Conservation (phyloP, 2,329 filamentous ascomycete genomes). For the Neonectria hederae region DNA sequence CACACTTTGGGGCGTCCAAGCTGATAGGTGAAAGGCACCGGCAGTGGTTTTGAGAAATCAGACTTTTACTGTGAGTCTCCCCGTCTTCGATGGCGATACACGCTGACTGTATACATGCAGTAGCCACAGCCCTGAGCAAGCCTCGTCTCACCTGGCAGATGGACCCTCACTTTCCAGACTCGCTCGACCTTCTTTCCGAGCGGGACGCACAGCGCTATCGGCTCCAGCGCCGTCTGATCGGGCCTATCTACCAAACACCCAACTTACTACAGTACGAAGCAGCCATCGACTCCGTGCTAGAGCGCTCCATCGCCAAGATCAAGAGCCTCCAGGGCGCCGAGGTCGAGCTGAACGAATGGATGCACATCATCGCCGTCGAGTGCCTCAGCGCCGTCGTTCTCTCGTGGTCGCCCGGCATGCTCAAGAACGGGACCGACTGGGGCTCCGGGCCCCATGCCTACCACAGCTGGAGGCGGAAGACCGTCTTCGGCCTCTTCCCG, state of each 20-base stretch:
- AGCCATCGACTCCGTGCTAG: conserved; percentile 54
- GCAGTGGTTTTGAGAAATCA: conserved; percentile 60
- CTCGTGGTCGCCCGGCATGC: conserved; percentile 61
- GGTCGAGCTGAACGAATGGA: conserved; percentile 63
- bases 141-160: conserved; percentile 54
- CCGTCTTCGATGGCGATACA: too few relatives aligned
- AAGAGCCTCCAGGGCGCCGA: conserved; percentile 48
- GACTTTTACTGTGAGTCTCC: conserved; percentile 59
- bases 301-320: conserved; percentile 48
- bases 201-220: conserved; percentile 57
- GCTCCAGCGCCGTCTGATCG: conserved; percentile 59
- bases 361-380: conserved; percentile 65
- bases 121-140: conserved; percentile 56
- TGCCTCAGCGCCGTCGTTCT: conserved; percentile 60
- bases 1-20: not conserved
- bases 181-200: conserved; percentile 62
- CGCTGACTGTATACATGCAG: conserved; percentile 38
- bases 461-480: conserved; percentile 61
- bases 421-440: conserved; percentile 55
- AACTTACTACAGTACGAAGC: conserved; percentile 54
- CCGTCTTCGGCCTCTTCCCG: conserved; percentile 62
- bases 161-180: conserved; percentile 51
- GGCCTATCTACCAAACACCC: conserved; percentile 56
- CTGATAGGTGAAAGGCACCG: conserved; percentile 48
- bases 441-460: conserved; percentile 60